Conservation (phyloP, 768 basidiomycete genomes). For the Aureoboletus auriporus region DNA sequence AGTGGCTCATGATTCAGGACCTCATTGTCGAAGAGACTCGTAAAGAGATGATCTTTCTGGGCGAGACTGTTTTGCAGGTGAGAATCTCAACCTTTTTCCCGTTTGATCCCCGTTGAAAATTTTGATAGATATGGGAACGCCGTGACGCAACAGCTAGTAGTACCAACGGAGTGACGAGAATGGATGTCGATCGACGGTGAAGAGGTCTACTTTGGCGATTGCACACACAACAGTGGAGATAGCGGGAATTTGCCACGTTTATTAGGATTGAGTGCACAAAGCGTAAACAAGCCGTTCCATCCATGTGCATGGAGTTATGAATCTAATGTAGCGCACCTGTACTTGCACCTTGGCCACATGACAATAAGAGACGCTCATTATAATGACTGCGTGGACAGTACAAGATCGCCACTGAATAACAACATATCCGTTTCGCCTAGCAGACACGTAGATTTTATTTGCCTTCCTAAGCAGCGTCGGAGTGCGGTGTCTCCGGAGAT, state of each 20-base stretch:
- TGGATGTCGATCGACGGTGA: slow-evolving; percentile 32
- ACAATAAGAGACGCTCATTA: slow-evolving; percentile 1
- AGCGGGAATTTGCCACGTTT: slow-evolving; percentile 22
- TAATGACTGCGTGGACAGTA: neutral
- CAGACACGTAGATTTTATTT: slow-evolving; percentile 7
- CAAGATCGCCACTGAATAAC: neutral
- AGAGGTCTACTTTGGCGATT: slow-evolving; percentile 2
- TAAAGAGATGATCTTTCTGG: slow-evolving; percentile 96
- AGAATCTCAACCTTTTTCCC: slow-evolving; percentile 3
- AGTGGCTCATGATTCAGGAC: slow-evolving; percentile 97
- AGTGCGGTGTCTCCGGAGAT: slow-evolving; percentile 3
- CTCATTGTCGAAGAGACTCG: slow-evolving; percentile 94
- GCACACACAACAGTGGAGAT: slow-evolving; percentile 24
- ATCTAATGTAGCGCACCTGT: slow-evolving; percentile 9
- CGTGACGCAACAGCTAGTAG: slow-evolving; percentile 28
- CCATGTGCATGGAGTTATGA: slow-evolving; percentile 4
- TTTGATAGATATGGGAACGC: slow-evolving; percentile 59
- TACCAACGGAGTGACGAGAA: slow-evolving; percentile 18
- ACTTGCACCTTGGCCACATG: slow-evolving; percentile 11
- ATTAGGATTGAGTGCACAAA: slow-evolving; percentile 16
- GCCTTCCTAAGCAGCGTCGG: slow-evolving; percentile 2
- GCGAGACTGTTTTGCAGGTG: slow-evolving; percentile 95
- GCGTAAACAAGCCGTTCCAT: neutral
- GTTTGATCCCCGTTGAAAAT: slow-evolving; percentile 11
- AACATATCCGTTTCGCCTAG: neutral